Conservation (phyloP, 2,329 filamentous ascomycete species). For the Colletotrichum tabaci region DNA sequence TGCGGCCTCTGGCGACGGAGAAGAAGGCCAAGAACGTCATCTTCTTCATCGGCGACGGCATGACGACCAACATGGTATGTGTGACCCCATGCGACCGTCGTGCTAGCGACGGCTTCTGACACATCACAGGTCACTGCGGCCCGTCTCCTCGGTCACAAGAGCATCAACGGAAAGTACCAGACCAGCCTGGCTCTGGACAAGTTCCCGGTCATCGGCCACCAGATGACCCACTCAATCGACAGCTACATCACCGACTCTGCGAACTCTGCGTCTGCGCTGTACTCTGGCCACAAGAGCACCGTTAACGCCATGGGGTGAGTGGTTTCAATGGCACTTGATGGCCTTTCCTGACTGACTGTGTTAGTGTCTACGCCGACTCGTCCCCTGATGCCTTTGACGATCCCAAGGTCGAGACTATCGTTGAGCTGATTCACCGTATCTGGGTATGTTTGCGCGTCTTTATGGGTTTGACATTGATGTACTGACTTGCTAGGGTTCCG, state of each 20-base stretch:
- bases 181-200: slow-evolving; percentile 82
- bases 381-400: slow-evolving; percentile 83
- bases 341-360: slow-evolving; percentile 21
- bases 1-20: slow-evolving; percentile 77
- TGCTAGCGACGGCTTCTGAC: not conserved
- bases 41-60: slow-evolving; percentile 84
- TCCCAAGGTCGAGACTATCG: slow-evolving; percentile 88
- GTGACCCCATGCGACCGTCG: not conserved
- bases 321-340: no score
- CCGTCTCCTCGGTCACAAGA: slow-evolving; percentile 85
- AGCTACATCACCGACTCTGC: slow-evolving; percentile 89
- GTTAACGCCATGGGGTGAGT: slow-evolving; percentile 82
- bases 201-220: slow-evolving; percentile 88
- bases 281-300: slow-evolving; percentile 86
- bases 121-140: slow-evolving; percentile 76
- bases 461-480: not conserved
- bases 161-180: slow-evolving; percentile 88
- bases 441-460: slow-evolving; percentile 63
- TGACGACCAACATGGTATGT: slow-evolving; percentile 79
- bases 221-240: slow-evolving; percentile 91
- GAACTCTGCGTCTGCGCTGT: slow-evolving; percentile 86
- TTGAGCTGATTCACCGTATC: slow-evolving; percentile 81
- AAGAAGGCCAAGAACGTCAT: slow-evolving; percentile 89
- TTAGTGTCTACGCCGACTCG: slow-evolving; percentile 81
- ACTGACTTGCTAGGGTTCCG: slow-evolving; percentile 58